These are phyloP conservation scores for Globisporangium spinosum DNA, from an alignment of 352 stramenopile genomes.

Conservation along the genomic window DNA sequence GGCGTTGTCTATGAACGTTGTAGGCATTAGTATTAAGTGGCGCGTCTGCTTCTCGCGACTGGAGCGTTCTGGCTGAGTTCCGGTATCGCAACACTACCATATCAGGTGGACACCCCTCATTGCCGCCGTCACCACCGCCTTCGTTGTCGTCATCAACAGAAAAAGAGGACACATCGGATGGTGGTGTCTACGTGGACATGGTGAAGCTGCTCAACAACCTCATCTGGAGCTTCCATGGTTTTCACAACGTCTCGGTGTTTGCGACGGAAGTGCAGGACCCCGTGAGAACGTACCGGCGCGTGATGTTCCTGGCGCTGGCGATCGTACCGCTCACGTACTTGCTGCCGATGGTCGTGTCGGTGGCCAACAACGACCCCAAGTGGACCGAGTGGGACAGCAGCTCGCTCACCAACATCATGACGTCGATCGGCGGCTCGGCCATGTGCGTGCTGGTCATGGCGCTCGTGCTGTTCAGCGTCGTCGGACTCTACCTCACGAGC, in stretches of 20 bases:
- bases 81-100: conserved; percentile 21
- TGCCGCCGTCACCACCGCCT: not conserved
- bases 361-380: conserved; percentile 33
- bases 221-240: conserved; percentile 56
- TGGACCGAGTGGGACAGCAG: conserved; percentile 45
- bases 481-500: conserved; percentile 42
- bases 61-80: conserved; percentile 33
- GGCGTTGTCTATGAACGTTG: not conserved
- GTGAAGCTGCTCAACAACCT: conserved; percentile 29
- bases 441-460: conserved; percentile 30
- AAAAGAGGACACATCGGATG: not conserved
- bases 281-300: conserved; percentile 29
- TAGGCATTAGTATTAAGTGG: conserved; percentile 41
- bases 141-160: not conserved
- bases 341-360: conserved; percentile 30
- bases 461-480: conserved; percentile 33
- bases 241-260: conserved; percentile 54
- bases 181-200: conserved; percentile 21
- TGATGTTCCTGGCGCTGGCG: conserved; percentile 35
- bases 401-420: conserved; percentile 31
- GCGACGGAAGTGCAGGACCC: conserved; percentile 39
- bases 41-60: conserved; percentile 27
- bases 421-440: conserved; percentile 33
- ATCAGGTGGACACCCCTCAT: not conserved
- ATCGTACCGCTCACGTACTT: conserved; percentile 49